Evolutionary conservation across 179 eudicot genomes (phyloP).

Genomic region (Drosera spatulata): DNA sequence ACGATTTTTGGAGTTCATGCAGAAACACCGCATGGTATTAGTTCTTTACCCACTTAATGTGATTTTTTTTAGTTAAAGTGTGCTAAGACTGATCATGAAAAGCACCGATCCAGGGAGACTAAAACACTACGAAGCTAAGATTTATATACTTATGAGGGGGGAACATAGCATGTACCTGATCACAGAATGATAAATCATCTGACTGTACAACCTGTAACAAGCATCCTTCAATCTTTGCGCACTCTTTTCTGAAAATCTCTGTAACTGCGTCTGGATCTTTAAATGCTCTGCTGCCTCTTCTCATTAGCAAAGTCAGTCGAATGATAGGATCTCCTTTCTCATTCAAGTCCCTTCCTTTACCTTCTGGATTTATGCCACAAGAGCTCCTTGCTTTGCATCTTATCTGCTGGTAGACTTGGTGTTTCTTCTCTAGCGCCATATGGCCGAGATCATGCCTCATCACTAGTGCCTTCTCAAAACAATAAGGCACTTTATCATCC

Average conservation of each 20-base stretch:
- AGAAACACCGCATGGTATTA: neutral
- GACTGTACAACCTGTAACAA: constrained; percentile 12
- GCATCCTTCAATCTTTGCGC: constrained; percentile 31
- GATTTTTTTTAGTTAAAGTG: too few relatives aligned
- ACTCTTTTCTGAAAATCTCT: constrained; percentile 24
- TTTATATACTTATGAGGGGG: neutral
- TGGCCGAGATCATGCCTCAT: constrained; percentile 29
- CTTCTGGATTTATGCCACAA: constrained; percentile 17
- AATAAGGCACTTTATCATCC: constrained; percentile 12
- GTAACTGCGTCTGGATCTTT: constrained; percentile 20
- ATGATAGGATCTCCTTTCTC: constrained; percentile 14
- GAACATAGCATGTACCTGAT: constrained; percentile 13
- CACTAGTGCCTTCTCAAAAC: constrained; percentile 33
- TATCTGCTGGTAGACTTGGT: constrained; percentile 19
- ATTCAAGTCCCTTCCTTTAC: constrained; percentile 10
- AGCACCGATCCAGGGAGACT: neutral
- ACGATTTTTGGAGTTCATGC: too few relatives aligned
- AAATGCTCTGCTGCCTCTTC: constrained; percentile 32
- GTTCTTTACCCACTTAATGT: too few relatives aligned
- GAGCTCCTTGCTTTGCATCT: constrained; percentile 30
- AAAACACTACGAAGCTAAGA: neutral
- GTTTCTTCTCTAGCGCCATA: constrained; percentile 16
- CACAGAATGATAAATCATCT: constrained; percentile 24
- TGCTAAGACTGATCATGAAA: too few relatives aligned
- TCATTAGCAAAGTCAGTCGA: constrained; percentile 33